A percentile compares a stretch with the other conserved stretches of the same genome.
phyloP scores from a whole-genome alignment of 352 stramenopile genomes.

The Sclerospora graminicola region DNA sequence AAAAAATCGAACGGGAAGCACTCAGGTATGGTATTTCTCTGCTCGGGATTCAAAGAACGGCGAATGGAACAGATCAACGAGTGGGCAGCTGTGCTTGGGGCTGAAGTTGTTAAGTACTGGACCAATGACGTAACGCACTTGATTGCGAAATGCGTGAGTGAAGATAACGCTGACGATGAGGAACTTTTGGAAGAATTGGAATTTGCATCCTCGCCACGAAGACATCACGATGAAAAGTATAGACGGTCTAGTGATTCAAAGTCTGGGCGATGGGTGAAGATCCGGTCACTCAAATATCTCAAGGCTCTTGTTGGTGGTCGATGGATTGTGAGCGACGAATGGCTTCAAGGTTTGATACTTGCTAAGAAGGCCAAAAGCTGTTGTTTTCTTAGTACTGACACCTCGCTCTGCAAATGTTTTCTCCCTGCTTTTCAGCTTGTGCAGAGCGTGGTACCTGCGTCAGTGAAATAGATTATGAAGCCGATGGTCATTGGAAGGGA shows the following conservation, averaged over 20 bases:
- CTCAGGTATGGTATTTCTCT: constrained; percentile 41
- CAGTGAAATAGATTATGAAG: constrained; percentile 43
- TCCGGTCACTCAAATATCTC: constrained; percentile 80
- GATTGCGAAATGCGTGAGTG: constrained; percentile 69
- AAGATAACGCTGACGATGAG: constrained; percentile 21
- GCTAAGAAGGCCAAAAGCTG: too few relatives aligned
- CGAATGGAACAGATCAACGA: constrained; percentile 32
- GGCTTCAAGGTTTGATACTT: constrained; percentile 56
- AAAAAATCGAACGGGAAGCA: constrained; percentile 14
- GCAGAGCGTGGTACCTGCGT: constrained; percentile 22
- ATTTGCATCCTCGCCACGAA: constrained; percentile 6
- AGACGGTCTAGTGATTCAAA: constrained; percentile 36
- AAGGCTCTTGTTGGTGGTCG: constrained; percentile 66
- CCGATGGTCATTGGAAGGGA: constrained; percentile 50
- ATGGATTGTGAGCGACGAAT: constrained; percentile 80
- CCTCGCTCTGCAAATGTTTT: not conserved
- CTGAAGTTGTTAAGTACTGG: constrained; percentile 42
- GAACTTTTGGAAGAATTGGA: constrained; percentile 13
- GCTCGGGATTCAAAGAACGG: constrained; percentile 41
- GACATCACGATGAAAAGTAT: constrained; percentile 24
- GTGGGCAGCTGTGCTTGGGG: constrained; percentile 31
- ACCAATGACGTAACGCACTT: constrained; percentile 63
- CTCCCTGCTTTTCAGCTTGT: constrained; percentile 25
- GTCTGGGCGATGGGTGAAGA: constrained; percentile 64
- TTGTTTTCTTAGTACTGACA: not conserved